Evolutionary conservation across 2,329 filamentous ascomycete species (phyloP), one percentile per base, ranked within the genome.

Genomic region (Pseudocercospora crystallina): DNA sequence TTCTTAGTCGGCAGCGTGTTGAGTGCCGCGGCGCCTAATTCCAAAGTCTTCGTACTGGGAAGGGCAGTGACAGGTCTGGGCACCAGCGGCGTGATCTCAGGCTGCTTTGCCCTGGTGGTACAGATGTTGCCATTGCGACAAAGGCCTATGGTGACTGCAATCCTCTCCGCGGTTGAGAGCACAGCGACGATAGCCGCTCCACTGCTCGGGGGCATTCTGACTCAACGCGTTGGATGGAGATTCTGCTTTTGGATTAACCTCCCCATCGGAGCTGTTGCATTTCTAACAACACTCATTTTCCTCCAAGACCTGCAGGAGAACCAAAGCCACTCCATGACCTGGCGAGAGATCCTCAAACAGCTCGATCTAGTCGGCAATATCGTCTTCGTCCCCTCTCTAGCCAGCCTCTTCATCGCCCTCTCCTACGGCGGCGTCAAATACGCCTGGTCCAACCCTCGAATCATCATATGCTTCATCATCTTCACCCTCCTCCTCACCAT

Each of bases 21-120:
- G 0, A 80, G 77, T 54, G 78, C 75, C 1, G 64, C 71, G 2
- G 74, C 77, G 2, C 60, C 66, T 26, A 26, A 26, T 7, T 4
- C 4, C 20, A 26, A 26, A 26, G 20, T 26, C 4, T 26, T 26
- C 20, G 77, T 82, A 35, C 69, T 71, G 2, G 79, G 78, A 3
- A 69, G 79, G 10, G 72, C 75, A 0, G 56, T 82, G 8, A 76
- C 80, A 54, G 80, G 80, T 7, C 65, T 77, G 8, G 78, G 77
- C 3, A 26, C 20, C 4, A 26, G 20, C 20, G 20, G 20, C 20
- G 20, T 26, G 4, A 26, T 26, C 20, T 26, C 20, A 26, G 37
- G 56, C 30, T 33, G 44, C 52, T 54, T 61, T 26, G 59, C 42
- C 5, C 31, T 61, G 8, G 13, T 64, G 5, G 49, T 47, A 4